Base-by-base conservation (phyloP, 2,329 filamentous ascomycete species). In the Aspergillus sp. region DNA sequence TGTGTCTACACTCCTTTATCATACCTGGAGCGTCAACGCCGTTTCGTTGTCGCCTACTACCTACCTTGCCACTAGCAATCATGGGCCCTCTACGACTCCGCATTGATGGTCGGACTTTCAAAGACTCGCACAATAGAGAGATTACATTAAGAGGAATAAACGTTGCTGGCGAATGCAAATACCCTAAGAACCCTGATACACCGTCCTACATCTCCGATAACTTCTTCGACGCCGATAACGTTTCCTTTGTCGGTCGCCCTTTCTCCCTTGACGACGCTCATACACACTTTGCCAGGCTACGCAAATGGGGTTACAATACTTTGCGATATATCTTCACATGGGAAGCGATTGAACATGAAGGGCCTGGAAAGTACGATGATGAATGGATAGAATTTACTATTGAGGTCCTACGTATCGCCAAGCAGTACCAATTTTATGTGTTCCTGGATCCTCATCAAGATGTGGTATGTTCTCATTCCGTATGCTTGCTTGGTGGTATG, bases 371-470 rank as follows among this genome's bases (percentile, higher is more conserved):
- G 71, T 99, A 98, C 75, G 96, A 99, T 70, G 92, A 99, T 72
- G 89, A 91, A 63, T 99, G 91, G 85, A 93, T 98, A 66, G 84
- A 91, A 66, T 92, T 96, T 74, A 99, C 95, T 0, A 92, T 99
- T 66, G 85, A 91, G 41, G 82, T 97, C 10, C 78, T 99, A 68
- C 85, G 92, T 59, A 82, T 92, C 65, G 93, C 93, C 39, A 97
- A 93, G 74, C 84, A 87, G 39, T 98, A 96, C 80, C 91, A 91
- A 28, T 97, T 99, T 76, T 97, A 96, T 72, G 84, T 99, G 53
- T 98, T 97, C 74, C 97, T 99, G 92, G 96, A 99, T 69, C 94
- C 96, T 19, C 95, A 99, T 76, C 95, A 99, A 82, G 95, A 99
- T 80, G 94, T 98, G 69, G 89, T 91, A 84, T 66, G 88, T 85